These are phyloP conservation scores for Barnettozyma salicaria DNA, from an alignment of 805 yeast species.

Conservation along the genomic window DNA sequence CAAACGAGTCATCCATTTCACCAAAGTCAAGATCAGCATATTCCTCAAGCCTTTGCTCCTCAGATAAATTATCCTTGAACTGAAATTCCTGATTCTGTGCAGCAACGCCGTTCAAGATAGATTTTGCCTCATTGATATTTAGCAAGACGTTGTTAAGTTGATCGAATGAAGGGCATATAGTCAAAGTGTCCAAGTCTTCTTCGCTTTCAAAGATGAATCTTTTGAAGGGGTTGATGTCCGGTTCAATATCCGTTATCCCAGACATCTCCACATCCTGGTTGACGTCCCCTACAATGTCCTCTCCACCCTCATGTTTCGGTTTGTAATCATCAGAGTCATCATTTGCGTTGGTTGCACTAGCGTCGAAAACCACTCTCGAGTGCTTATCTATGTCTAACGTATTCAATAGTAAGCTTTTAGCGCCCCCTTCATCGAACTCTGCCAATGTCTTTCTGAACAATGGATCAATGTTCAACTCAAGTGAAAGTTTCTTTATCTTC, in stretches of 20 bases:
- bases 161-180: slow-evolving; percentile 67
- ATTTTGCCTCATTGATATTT: slow-evolving; percentile 49
- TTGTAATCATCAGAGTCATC: slow-evolving; percentile 7
- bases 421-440: slow-evolving; percentile 80
- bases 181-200: slow-evolving; percentile 26
- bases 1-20: slow-evolving; percentile 24
- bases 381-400: slow-evolving; percentile 48
- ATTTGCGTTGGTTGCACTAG: slow-evolving; percentile 31
- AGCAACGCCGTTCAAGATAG: slow-evolving; percentile 36
- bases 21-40: slow-evolving; percentile 17
- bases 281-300: slow-evolving; percentile 28
- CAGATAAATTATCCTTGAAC: slow-evolving; percentile 13
- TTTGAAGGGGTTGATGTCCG: slow-evolving; percentile 25
- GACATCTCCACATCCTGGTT: slow-evolving; percentile 20
- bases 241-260: slow-evolving; percentile 22
- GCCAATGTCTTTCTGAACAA: slow-evolving; percentile 68
- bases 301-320: slow-evolving; percentile 2
- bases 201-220: slow-evolving; percentile 27
- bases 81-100: slow-evolving; percentile 19
- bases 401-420: slow-evolving; percentile 61
- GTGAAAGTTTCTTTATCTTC: slow-evolving; percentile 50
- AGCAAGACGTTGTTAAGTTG: slow-evolving; percentile 53
- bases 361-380: slow-evolving; percentile 63
- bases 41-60: slow-evolving; percentile 17
- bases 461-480: slow-evolving; percentile 65